These are phyloP conservation scores for Zymoseptoria passerinii DNA, from an alignment of 2,329 filamentous ascomycete genomes.

Conservation along the genomic window DNA sequence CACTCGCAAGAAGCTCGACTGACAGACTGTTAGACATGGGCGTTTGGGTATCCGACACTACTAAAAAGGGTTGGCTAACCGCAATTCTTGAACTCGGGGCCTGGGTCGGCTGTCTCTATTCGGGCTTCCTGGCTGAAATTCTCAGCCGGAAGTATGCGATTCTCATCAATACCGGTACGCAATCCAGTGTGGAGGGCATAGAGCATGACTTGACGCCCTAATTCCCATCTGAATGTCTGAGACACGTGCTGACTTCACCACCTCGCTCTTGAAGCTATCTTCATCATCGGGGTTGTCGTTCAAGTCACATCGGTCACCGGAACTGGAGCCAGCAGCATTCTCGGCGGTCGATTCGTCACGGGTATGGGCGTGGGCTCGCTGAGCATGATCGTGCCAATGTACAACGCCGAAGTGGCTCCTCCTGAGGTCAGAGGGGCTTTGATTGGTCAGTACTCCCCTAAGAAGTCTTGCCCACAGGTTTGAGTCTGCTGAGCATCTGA, in stretches of 20 bases:
- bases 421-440: constrained; percentile 60
- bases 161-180: constrained; percentile 48
- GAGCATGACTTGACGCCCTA: no score
- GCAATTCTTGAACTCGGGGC: constrained; percentile 68
- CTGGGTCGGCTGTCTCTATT: constrained; percentile 65
- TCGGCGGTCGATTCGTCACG: constrained; percentile 65
- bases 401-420: constrained; percentile 42
- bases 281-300: constrained; percentile 61
- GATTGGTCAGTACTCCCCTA: no score
- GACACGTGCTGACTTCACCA: no score
- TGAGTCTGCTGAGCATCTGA: no score
- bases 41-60: constrained; percentile 28
- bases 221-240: no score
- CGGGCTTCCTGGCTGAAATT: constrained; percentile 62
- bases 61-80: constrained; percentile 41
- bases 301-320: constrained; percentile 53
- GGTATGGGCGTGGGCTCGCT: constrained; percentile 60
- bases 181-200: no score
- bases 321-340: constrained; percentile 51
- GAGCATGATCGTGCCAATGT: constrained; percentile 50
- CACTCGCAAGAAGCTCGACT: not conserved
- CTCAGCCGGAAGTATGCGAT: constrained; percentile 62
- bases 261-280: constrained; percentile 36
- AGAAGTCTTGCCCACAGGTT: no score
- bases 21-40: constrained; percentile 33